Percentiles rank a stretch among this genome's conserved stretches.
These are phyloP conservation scores for Eucalyptus coolabah DNA, from an alignment of 345 rosid species.

Conservation along the genomic window DNA sequence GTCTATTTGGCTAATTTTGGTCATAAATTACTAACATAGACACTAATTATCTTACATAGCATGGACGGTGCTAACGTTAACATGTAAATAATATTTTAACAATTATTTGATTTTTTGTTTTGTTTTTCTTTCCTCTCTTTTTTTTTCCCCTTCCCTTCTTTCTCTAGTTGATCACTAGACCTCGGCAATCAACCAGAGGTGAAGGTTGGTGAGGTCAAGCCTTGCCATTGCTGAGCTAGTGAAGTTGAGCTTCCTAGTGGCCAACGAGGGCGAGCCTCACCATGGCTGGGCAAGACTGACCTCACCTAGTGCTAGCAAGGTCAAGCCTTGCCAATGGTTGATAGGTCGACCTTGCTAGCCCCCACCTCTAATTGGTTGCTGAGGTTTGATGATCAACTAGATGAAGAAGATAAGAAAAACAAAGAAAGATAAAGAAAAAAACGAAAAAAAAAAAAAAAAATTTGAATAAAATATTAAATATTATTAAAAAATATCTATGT, in stretches of 20 bases:
- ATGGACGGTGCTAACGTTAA: rapidly evolving
- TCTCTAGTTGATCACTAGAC: rapidly evolving
- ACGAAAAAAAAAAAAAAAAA: too few species aligned
- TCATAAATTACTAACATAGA: too few species aligned
- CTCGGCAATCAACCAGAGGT: rapidly evolving
- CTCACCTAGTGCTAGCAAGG: not conserved
- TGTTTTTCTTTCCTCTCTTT: too few species aligned
- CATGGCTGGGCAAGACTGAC: too few species aligned
- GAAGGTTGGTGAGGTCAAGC: not conserved
- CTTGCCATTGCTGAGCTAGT: not conserved
- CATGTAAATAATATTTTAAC: too few species aligned
- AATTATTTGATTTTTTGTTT: too few species aligned
- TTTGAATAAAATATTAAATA: too few species aligned
- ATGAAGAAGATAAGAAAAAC: not conserved
- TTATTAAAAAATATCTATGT: rapidly evolving
- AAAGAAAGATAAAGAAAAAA: too few species aligned
- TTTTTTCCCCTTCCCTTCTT: not conserved
- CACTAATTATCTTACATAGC: rapidly evolving
- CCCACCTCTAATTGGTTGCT: not conserved
- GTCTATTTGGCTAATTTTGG: too few species aligned
- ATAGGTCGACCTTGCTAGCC: not conserved
- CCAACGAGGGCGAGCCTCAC: too few species aligned
- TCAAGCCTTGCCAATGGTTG: not conserved
- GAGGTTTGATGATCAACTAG: not conserved
- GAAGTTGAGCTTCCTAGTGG: too few species aligned